Percentiles rank a stretch among this genome's conserved stretches.
These are phyloP conservation scores for Aspergillus heteromorphus DNA, from an alignment of 495 filamentous ascomycete genomes.

Conservation along the genomic window DNA sequence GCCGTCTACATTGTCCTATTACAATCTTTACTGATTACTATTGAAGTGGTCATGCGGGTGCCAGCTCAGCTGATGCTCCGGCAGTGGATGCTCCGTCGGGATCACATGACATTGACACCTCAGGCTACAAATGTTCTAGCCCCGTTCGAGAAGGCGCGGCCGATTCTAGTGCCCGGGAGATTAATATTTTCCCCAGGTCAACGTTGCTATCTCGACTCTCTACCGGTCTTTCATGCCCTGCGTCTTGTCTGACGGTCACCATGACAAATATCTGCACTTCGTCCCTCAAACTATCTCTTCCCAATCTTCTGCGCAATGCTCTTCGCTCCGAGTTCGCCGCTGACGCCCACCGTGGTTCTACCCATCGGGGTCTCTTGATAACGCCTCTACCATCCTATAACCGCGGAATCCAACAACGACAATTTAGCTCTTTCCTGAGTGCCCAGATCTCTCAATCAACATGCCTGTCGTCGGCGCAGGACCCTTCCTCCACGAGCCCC, in stretches of 20 bases:
- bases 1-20: background rate
- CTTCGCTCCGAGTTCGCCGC: constrained; percentile 22
- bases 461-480: background rate
- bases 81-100: background rate
- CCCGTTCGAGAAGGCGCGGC: background rate
- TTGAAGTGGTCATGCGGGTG: too few relatives aligned
- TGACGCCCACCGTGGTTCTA: constrained; percentile 3
- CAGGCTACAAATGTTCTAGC: background rate
- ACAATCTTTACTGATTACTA: too few relatives aligned
- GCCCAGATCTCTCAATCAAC: background rate
- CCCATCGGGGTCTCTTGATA: constrained; percentile 3
- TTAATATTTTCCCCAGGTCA: background rate
- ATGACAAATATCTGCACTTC: background rate
- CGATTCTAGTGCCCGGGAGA: background rate
- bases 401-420: background rate
- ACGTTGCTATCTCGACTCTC: background rate
- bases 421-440: background rate
- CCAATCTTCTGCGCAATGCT: constrained; percentile 1
- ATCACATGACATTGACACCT: background rate
- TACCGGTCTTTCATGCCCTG: background rate
- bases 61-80: background rate
- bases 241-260: background rate
- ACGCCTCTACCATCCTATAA: constrained; percentile 2
- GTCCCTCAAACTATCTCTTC: background rate
- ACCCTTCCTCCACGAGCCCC: background rate